phyloP scores from a whole-genome alignment of 306 rosid species.

The Neltuma alba region DNA sequence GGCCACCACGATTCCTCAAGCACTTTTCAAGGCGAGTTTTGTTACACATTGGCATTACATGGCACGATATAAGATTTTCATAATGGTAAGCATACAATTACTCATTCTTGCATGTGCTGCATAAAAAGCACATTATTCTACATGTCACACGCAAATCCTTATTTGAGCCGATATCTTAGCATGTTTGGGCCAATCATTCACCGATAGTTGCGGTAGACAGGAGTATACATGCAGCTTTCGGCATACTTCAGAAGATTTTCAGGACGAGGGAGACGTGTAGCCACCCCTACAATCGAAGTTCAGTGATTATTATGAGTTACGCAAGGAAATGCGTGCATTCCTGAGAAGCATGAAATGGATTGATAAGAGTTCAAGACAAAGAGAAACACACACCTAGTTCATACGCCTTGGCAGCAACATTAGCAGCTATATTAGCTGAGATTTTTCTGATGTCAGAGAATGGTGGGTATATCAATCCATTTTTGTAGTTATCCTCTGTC shows the following conservation, averaged over 20 bases:
- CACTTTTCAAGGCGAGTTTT: not conserved
- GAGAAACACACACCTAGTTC: constrained; percentile 63
- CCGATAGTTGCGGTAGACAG: constrained; percentile 61
- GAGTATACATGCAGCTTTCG: constrained; percentile 88
- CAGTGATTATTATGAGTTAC: not conserved
- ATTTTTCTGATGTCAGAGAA: constrained; percentile 66
- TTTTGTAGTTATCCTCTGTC: constrained; percentile 52
- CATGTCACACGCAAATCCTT: not conserved
- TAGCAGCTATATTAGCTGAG: constrained; percentile 78
- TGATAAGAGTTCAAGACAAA: not conserved
- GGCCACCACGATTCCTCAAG: not conserved
- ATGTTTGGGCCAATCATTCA: constrained; percentile 25
- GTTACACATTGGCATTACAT: not conserved
- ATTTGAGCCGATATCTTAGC: not conserved
- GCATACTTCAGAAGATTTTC: constrained; percentile 68
- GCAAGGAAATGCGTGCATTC: not conserved
- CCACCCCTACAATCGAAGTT: constrained; percentile 55
- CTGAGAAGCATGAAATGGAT: not conserved
- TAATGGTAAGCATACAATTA: not conserved
- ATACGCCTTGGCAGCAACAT: constrained; percentile 84
- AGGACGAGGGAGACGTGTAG: constrained; percentile 80
- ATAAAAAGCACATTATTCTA: constrained; percentile 10
- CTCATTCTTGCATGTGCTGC: not conserved
- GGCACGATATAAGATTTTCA: not conserved
- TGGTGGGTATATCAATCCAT: constrained; percentile 75